phyloP scores from a whole-genome alignment of 1,139 yeast species.

The Meyerozyma carpophila region DNA sequence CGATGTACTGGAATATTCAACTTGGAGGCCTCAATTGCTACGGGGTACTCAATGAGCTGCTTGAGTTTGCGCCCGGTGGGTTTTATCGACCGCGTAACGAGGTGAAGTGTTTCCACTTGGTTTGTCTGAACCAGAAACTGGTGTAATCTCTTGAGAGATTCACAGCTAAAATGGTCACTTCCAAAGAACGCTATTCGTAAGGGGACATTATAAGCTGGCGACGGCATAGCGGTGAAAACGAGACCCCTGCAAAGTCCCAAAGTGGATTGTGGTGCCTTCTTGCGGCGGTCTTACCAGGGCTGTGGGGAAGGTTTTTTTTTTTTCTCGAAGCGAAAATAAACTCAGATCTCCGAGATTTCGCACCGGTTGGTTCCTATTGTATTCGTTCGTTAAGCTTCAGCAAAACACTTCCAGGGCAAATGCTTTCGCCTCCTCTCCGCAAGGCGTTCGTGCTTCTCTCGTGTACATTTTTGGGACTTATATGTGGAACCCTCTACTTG shows the following conservation, averaged over 20 bases:
- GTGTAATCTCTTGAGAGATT: constrained; percentile 45
- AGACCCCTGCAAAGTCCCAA: background rate
- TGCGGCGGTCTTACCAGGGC: background rate
- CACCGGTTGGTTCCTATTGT: background rate
- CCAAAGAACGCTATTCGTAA: constrained; percentile 66
- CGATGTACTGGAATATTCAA: constrained; percentile 30
- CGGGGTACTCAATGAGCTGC: constrained; percentile 46
- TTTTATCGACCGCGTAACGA: constrained; percentile 65
- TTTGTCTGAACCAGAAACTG: constrained; percentile 22
- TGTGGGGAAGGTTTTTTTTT: background rate
- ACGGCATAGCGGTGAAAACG: background rate
- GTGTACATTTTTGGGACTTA: constrained; percentile 48
- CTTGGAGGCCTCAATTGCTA: constrained; percentile 25
- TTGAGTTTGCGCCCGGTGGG: constrained; percentile 63
- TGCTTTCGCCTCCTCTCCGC: constrained; percentile 19
- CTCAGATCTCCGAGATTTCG: too few species aligned
- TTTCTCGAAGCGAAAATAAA: background rate
- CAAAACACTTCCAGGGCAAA: background rate
- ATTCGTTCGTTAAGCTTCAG: background rate
- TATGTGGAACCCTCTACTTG: constrained; percentile 57
- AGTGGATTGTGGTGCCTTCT: background rate
- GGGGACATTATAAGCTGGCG: background rate
- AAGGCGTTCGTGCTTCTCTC: constrained; percentile 35
- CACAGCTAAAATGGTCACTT: constrained; percentile 68
- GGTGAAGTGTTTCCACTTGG: constrained; percentile 44